These are phyloP conservation scores for Boletus tomentosulus DNA, from an alignment of 768 basidiomycete species.

Conservation along the genomic window DNA sequence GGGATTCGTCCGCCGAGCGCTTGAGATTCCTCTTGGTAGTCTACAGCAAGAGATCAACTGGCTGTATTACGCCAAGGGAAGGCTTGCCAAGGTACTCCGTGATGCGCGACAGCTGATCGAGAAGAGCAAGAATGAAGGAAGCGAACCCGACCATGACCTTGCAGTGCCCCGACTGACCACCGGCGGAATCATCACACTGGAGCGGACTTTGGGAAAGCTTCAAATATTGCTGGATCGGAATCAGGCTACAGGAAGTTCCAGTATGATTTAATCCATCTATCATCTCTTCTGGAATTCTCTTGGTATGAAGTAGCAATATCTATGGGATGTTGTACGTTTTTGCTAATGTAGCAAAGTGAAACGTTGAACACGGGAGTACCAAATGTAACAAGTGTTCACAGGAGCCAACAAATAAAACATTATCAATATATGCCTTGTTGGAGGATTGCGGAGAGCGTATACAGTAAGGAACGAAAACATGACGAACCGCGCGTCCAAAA, in stretches of 20 bases:
- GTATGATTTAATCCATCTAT: constrained; percentile 14
- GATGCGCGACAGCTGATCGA: constrained; percentile 62
- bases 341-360: constrained; percentile 16
- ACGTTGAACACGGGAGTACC: constrained; percentile 4
- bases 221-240: constrained; percentile 38
- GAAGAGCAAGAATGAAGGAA: constrained; percentile 50
- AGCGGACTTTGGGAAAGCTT: constrained; percentile 69
- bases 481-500: constrained; percentile 9
- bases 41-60: constrained; percentile 69
- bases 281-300: constrained; percentile 13
- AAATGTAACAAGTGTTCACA: background rate
- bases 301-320: constrained; percentile 22
- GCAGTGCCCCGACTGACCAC: constrained; percentile 74
- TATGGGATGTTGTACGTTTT: constrained; percentile 27
- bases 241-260: constrained; percentile 7
- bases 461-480: constrained; percentile 22
- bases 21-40: constrained; percentile 71
- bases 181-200: constrained; percentile 76
- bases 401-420: constrained; percentile 9
- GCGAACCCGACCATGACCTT: constrained; percentile 32
- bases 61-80: constrained; percentile 63
- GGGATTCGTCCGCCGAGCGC: constrained; percentile 84
- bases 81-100: constrained; percentile 63
- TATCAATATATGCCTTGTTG: constrained; percentile 1
- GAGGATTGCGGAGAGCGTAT: constrained; percentile 6